Evolutionary conservation across 2,329 filamentous ascomycete species (phyloP), one percentile per base, ranked within the genome.

Genomic region (Coniochaeta hoffmannii): DNA sequence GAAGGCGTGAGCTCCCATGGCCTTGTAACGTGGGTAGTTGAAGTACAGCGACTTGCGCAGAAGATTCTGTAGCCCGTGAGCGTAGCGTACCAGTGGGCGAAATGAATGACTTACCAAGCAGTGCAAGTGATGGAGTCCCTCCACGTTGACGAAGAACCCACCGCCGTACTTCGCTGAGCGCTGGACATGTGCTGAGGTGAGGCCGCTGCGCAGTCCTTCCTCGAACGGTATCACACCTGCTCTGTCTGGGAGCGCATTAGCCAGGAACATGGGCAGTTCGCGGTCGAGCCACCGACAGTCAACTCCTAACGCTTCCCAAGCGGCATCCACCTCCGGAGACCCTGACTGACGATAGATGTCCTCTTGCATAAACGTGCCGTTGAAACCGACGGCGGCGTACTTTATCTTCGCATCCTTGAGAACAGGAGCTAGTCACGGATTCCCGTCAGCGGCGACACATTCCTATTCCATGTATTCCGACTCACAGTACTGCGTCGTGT

Each of bases 11-110:
- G 73, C 62, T 3, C 76, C 76, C 26, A 75, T 61, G 0, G 63
- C 63, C 57, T 74, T 73, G 65, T 86, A 86, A 62, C 83, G 78
- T 17, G 79, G 73, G 55, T 79, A 80, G 62, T 85, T 86, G 69
- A 77, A 85, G 63, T 78, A 80, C 0, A 84, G 67, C 0, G 77
- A 69, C 62, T 86, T 78, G 1, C 83, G 77, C 7, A 86, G 63
- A 6, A 86, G 72, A 56, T 86, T 82, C 80, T 75, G 28, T 4
- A 17, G 14, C 32, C 14, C 11, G 28, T 28, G 34, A 55, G 53
- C 14, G 1, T 53, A n/a, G 31, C n/a, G 28, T 30, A 31, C n/a
- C 6, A 36, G 28, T 19, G 7, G 19, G 14, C 24, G 32, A 49
- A 31, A n/a, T 49, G 34, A 54, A 36, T 32, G 7, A 49, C 63